Evolutionary conservation across 805 yeast species (phyloP), one percentile per base, ranked within the genome.

Genomic region (Candida michaelii): DNA sequence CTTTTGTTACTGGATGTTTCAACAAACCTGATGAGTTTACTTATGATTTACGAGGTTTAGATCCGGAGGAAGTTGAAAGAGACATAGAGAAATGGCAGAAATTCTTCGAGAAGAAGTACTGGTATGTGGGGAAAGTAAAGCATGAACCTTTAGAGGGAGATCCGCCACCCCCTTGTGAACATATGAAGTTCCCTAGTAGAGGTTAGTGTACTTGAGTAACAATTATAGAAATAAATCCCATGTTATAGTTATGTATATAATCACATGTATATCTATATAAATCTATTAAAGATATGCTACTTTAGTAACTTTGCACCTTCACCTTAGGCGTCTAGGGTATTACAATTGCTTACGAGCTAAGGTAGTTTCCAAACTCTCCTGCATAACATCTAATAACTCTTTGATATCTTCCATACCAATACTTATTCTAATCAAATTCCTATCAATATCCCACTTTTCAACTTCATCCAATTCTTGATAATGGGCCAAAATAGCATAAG

Each of bases 401-500:
- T 71, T 73, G 30, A 74, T 71, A 35, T 83, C 87, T 59, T 90
- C 98, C 39, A 89, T 68, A 0, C 98, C 98, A 43, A 90, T 77
- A 59, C 95, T 85, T 42, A 90, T 74, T 58, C 97, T 73, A 36
- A 90, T 81, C 47, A 90, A 65, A 56, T 83, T 76, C 46, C 81
- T 69, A 57, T 87, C 95, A 24, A 89, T 87, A 1, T 93, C 96
- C 83, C 88, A 89, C 53, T 79, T 69, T 39, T 76, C 86, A 16
- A 86, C 83, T 55, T 82, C 89, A 46, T 87, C 91, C 43, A 89
- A 65, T 61, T 89, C 96, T 42, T 72, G 74, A 61, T 80, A 88
- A 60, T 89, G 96, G 2, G 96, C 96, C 45, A 90, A 70, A 36
- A 90, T 77, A 5, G 96, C 76, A 63, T 90, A 90, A 7, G 97